Conservation (phyloP, 2,329 filamentous ascomycete species). For the Hymenoscyphus fraxineus region DNA sequence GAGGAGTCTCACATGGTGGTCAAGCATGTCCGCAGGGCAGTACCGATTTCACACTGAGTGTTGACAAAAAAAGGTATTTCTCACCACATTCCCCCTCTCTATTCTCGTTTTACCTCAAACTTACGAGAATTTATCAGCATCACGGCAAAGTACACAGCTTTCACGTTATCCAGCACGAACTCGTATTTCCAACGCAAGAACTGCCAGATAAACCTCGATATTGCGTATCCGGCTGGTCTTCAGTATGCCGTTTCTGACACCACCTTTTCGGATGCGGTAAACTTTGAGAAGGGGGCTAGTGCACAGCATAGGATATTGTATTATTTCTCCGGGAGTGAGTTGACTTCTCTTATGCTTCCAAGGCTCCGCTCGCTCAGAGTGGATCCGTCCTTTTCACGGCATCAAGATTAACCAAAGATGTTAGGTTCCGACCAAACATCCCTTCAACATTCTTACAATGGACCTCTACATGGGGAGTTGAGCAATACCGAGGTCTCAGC, state of each 20-base stretch:
- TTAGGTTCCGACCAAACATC: slow-evolving; percentile 1
- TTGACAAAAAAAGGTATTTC: slow-evolving; percentile 3
- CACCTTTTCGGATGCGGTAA: slow-evolving; percentile 9
- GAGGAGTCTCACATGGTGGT: slow-evolving; percentile 3
- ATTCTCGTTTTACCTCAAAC: background rate
- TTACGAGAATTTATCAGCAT: background rate
- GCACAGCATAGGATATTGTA: slow-evolving; percentile 6
- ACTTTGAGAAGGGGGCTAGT: slow-evolving; percentile 7
- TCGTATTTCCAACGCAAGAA: slow-evolving; percentile 6
- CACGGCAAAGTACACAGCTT: slow-evolving; percentile 6
- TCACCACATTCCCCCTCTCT: background rate
- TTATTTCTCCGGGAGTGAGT: slow-evolving; percentile 14
- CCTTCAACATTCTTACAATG: background rate
- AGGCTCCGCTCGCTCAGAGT: too few relatives aligned
- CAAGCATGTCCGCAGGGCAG: slow-evolving; percentile 5
- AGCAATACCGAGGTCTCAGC: background rate
- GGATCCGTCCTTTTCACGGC: too few relatives aligned
- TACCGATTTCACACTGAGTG: background rate
- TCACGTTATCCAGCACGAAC: background rate
- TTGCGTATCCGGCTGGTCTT: slow-evolving; percentile 10
- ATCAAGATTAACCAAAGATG: background rate
- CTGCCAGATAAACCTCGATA: slow-evolving; percentile 13
- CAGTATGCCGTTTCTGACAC: slow-evolving; percentile 10
- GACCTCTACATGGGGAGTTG: background rate
- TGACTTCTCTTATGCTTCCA: background rate